These are phyloP conservation scores for Colletotrichum sp. DNA, from an alignment of 2,329 filamentous ascomycete genomes.

Conservation along the genomic window DNA sequence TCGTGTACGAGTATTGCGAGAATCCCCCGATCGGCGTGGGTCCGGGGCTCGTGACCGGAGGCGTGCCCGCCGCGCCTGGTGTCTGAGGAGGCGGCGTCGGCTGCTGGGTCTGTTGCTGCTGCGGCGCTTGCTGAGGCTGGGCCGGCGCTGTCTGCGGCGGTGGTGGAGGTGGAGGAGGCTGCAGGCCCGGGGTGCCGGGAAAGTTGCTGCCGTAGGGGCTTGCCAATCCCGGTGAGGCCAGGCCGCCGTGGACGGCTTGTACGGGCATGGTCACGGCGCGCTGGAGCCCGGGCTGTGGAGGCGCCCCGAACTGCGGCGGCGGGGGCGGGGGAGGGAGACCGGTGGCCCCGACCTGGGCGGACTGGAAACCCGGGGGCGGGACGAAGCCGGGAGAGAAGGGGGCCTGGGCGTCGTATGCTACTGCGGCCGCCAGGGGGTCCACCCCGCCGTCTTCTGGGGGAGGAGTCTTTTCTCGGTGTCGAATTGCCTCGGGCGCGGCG, in stretches of 20 bases:
- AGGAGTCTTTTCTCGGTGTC: constrained; percentile 80
- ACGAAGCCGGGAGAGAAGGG: constrained; percentile 59
- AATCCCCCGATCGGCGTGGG: constrained; percentile 58
- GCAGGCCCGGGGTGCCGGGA: constrained; percentile 48
- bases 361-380: constrained; percentile 49
- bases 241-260: constrained; percentile 30
- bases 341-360: constrained; percentile 40
- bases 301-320: constrained; percentile 42
- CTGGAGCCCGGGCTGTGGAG: constrained; percentile 49
- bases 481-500: constrained; percentile 73
- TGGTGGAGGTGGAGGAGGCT: constrained; percentile 38
- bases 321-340: constrained; percentile 38
- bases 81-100: constrained; percentile 30
- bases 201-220: constrained; percentile 52
- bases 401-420: constrained; percentile 59
- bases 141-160: constrained; percentile 10
- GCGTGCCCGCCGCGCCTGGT: constrained; percentile 30
- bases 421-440: constrained; percentile 62
- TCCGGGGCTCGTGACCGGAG: constrained; percentile 38
- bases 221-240: constrained; percentile 43
- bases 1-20: constrained; percentile 54
- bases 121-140: constrained; percentile 23
- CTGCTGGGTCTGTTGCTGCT: constrained; percentile 27
- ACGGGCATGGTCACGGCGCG: constrained; percentile 55
- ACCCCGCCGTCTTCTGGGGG: constrained; percentile 71